Evolutionary conservation across 2,329 filamentous ascomycete genomes (phyloP), one percentile per base, ranked within the genome.

Genomic region (Mycosphaerella sp.): DNA sequence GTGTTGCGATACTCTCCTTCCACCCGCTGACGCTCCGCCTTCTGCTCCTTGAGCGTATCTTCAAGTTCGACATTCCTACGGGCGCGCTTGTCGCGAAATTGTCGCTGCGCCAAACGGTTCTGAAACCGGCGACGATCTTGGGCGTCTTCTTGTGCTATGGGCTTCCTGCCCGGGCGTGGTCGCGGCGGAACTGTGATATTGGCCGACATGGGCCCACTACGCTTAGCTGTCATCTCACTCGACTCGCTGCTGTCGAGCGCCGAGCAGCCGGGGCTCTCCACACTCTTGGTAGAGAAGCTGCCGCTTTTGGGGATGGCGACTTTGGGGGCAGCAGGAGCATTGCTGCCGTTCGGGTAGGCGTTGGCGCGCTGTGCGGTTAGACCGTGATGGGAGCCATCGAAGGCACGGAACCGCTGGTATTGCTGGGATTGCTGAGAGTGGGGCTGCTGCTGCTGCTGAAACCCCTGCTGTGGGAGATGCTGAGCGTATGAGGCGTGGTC

Each of bases 121-220:
- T 97, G 93, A 1, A 88, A 87, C 75, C 96, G 94, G 59, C 93
- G 82, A 73, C 95, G 95, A 39, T 89, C 95, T 1, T 87, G 87
- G 12, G 90, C 89, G 46, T 90, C 94, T 66, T 96, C 90, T 41
- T 89, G 88, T 25, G 57, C 49, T 41, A 68, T 62, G 2, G 91
- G 90, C 76, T 97, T 97, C 61, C 91, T 83, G 43, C 91, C 91
- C 17, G 93, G 91, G 75, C 72, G 73, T 6, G 73, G 73, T 18
- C 73, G 68, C 5, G 72, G 64, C 30, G 70, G 72, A 17, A 76
- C 63, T 2, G 59, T 61, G 59, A 71, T 66, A 39, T 44, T 63
- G 18, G 55, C 61, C 56, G 66, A 69, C 52, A 70, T 68, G 32
- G 72, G 73, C 36, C 67, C 72, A 16, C 51, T 56, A 2, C 52